Conservation (phyloP, 768 basidiomycete genomes). For the Cystobasidiopsis lactophilus region DNA sequence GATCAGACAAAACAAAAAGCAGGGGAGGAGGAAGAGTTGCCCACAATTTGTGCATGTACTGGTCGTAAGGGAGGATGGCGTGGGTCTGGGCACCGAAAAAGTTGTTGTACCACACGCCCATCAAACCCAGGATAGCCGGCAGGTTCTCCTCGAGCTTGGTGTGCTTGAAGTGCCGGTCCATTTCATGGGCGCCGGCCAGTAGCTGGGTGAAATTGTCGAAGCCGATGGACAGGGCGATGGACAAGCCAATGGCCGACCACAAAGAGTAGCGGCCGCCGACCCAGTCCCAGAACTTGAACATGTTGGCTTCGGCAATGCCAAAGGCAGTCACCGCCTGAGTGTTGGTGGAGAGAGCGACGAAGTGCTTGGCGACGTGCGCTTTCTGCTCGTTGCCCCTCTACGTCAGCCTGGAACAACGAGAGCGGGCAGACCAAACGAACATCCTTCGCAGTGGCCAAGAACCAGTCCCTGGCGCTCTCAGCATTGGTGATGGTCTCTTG, state of each 20-base stretch:
- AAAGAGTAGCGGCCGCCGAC: constrained; percentile 95
- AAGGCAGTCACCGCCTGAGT: constrained; percentile 78
- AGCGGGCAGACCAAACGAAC: constrained; percentile 20
- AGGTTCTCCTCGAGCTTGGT: constrained; percentile 72
- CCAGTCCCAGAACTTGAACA: constrained; percentile 99
- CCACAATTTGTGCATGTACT: constrained; percentile 71
- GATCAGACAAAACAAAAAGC: not conserved
- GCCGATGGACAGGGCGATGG: constrained; percentile 79
- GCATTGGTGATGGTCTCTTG: constrained; percentile 99
- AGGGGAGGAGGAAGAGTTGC: not conserved
- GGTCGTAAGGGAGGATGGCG: constrained; percentile 87
- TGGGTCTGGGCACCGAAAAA: constrained; percentile 95
- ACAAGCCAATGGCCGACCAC: constrained; percentile 94
- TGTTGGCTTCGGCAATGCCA: constrained; percentile 73
- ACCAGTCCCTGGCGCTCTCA: constrained; percentile 81
- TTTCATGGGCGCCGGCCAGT: constrained; percentile 76
- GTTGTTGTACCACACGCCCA: constrained; percentile 98
- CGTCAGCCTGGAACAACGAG: not conserved
- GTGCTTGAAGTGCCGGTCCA: constrained; percentile 92
- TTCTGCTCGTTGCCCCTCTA: constrained; percentile 27
- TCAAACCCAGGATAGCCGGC: constrained; percentile 66
- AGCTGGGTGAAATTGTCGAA: constrained; percentile 82
- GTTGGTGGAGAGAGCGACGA: constrained; percentile 93
- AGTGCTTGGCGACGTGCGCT: constrained; percentile 90
- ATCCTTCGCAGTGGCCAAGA: constrained; percentile 61